Evolutionary conservation across 2,329 filamentous ascomycete species (phyloP).

Genomic region (Camillea tinctor): DNA sequence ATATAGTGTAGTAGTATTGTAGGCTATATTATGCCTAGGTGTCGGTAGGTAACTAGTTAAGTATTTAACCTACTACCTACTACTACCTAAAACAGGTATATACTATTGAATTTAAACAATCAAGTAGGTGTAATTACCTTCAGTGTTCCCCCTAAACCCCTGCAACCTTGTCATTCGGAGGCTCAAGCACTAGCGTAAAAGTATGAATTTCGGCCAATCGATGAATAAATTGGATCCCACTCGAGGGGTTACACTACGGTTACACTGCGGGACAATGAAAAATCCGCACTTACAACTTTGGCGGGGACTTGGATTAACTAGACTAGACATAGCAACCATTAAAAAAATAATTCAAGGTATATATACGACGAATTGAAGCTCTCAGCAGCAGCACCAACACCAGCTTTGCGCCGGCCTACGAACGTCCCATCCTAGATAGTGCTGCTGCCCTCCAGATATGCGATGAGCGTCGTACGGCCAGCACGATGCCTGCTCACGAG

Average conservation of each 20-base stretch:
- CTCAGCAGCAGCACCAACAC: not conserved
- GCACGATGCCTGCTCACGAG: conserved; percentile 53
- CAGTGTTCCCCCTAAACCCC: conserved; percentile 1
- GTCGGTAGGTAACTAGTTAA: too few relatives aligned
- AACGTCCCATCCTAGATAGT: not conserved
- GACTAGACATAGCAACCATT: not conserved
- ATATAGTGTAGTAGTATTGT: too few relatives aligned
- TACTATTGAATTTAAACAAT: too few relatives aligned
- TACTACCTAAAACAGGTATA: too few relatives aligned
- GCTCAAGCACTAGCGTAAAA: not conserved
- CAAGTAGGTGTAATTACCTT: too few relatives aligned
- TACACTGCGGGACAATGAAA: not conserved
- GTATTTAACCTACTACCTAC: too few relatives aligned
- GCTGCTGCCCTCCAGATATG: conserved; percentile 26
- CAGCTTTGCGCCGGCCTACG: not conserved
- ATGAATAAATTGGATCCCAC: too few relatives aligned
- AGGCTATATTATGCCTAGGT: too few relatives aligned
- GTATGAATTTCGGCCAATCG: not conserved
- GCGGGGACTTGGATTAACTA: too few relatives aligned
- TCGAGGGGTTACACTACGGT: not conserved
- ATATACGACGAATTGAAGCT: not conserved
- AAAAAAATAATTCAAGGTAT: not conserved
- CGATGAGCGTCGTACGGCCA: conserved; percentile 57
- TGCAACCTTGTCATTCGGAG: not conserved
- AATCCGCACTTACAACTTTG: not conserved